Percentiles rank a stretch among this genome's conserved stretches.
Evolutionary conservation across 495 filamentous ascomycete genomes (phyloP).

Genomic region (Lasiosphaeria miniovina): DNA sequence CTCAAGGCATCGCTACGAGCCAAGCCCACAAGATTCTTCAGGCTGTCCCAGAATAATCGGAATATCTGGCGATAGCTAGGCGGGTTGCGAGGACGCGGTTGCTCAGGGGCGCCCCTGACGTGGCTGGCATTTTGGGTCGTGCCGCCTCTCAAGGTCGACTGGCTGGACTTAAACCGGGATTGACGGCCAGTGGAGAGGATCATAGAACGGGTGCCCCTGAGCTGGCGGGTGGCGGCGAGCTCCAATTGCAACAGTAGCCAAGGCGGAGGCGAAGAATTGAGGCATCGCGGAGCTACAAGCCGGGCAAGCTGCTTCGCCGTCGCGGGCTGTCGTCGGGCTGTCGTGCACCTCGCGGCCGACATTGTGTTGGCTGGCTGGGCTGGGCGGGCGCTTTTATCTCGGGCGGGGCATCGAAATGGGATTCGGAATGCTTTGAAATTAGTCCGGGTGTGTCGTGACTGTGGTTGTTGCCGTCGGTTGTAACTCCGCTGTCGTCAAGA

Average conservation of each 20-base stretch:
- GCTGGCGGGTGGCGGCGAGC: conserved; percentile 5
- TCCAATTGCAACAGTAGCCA: not conserved
- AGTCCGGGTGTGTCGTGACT: not conserved
- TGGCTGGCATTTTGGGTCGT: conserved; percentile 16
- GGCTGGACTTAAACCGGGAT: conserved; percentile 24
- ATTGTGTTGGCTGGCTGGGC: not conserved
- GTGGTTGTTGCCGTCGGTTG: too few relatives aligned
- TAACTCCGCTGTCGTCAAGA: too few relatives aligned
- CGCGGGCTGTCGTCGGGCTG: not conserved
- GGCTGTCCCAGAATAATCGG: conserved; percentile 28
- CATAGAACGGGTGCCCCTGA: not conserved
- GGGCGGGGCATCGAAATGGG: not conserved
- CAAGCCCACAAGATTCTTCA: conserved; percentile 30
- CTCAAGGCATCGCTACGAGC: conserved; percentile 35
- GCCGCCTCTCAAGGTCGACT: conserved; percentile 3
- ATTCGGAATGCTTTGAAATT: not conserved
- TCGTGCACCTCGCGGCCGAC: not conserved
- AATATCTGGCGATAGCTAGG: conserved; percentile 10
- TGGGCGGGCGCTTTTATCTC: not conserved
- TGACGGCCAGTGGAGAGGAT: conserved; percentile 8
- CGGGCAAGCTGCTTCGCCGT: not conserved
- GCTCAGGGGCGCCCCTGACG: conserved; percentile 17
- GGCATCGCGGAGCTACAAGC: not conserved
- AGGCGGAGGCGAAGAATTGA: not conserved
- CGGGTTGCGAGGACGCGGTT: conserved; percentile 7